phyloP scores from a whole-genome alignment of 139 green algal species.

The Gonium pectorale region DNA sequence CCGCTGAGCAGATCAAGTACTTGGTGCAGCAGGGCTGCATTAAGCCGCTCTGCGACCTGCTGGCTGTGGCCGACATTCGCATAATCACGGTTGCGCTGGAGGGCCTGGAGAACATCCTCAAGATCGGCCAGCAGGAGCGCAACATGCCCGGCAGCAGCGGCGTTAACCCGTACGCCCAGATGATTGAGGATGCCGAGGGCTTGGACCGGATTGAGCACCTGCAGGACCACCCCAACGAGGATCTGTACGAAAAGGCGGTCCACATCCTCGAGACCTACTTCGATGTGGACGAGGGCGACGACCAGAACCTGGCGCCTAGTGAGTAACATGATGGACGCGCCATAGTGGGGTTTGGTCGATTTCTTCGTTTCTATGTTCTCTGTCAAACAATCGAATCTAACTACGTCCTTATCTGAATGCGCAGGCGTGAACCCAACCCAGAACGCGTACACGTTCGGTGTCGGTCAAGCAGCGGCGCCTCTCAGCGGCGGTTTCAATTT shows the following conservation, averaged over 20 bases:
- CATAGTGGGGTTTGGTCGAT: background rate
- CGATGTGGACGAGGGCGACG: constrained; percentile 96
- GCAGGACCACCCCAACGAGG: constrained; percentile 89
- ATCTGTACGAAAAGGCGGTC: constrained; percentile 99
- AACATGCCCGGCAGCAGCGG: constrained; percentile 60
- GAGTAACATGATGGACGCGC: background rate
- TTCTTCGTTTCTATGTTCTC: background rate
- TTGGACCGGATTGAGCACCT: constrained; percentile 99
- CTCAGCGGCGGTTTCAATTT: constrained; percentile 53
- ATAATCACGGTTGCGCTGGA: constrained; percentile 99
- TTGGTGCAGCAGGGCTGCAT: constrained; percentile 93
- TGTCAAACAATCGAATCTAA: background rate
- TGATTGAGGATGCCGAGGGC: constrained; percentile 96
- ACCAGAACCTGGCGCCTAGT: constrained; percentile 93
- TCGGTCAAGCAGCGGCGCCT: background rate
- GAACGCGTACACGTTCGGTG: constrained; percentile 24
- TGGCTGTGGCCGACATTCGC: constrained; percentile 88
- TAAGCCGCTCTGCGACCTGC: constrained; percentile 96
- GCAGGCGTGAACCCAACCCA: constrained; percentile 12
- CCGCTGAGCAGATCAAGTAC: constrained; percentile 85
- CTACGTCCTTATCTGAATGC: background rate
- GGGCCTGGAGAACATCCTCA: constrained; percentile 99
- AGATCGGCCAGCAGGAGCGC: constrained; percentile 75
- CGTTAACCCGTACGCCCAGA: constrained; percentile 88
- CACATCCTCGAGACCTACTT: constrained; percentile 96